Base-by-base conservation (phyloP, 257 asterid genomes). In the Eucommia ulmoides region DNA sequence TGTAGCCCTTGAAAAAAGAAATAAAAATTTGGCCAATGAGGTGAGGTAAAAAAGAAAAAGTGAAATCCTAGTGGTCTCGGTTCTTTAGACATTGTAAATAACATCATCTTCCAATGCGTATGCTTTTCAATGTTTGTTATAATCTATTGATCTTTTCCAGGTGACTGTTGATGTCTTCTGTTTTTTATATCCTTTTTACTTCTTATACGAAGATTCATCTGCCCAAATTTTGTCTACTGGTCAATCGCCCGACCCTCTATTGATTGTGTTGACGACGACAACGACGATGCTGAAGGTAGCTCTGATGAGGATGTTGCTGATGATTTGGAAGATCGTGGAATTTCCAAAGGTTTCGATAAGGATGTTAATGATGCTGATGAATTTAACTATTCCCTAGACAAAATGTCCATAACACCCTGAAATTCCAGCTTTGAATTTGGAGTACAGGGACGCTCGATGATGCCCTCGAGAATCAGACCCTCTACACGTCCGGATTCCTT, bases 391-490 rank as follows among this genome's bases (percentile, higher is more conserved):
- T 48, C 69, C 10, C 56, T 84, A 45, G 71, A 80, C 62, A 77
- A 82, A 61, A 88, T 84, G 97, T 84, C 93, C 8, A 80, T 82
- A 41, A 84, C 96, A 1, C 96, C 94, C 19, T 67, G 68, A n/a
- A n/a, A n/a, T n/a, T n/a, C n/a, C 42, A 50, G 50, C 22, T 77
- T 73, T 54, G 93, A 76, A 62, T 92, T 76, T 50, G 72, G 73
- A 60, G 45, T 74, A 23, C 67, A 47, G 29, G 38, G 66, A 4
- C 51, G 54, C n/a, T 10, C 51, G 60, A 86, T 51, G 79, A 88
- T 88, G 97, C 96, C 97, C 10, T 82, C 96, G 1, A 82, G 68
- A 71, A 76, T 84, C 68, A 73, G 75, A 65, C 94, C 96, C 11
- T 82, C 95, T 0, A 66, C 70, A 0, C 81, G 91, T 47, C 95